Evolutionary conservation across 2,329 filamentous ascomycete genomes (phyloP).

Genomic region (Colletotrichum tropicicola): DNA sequence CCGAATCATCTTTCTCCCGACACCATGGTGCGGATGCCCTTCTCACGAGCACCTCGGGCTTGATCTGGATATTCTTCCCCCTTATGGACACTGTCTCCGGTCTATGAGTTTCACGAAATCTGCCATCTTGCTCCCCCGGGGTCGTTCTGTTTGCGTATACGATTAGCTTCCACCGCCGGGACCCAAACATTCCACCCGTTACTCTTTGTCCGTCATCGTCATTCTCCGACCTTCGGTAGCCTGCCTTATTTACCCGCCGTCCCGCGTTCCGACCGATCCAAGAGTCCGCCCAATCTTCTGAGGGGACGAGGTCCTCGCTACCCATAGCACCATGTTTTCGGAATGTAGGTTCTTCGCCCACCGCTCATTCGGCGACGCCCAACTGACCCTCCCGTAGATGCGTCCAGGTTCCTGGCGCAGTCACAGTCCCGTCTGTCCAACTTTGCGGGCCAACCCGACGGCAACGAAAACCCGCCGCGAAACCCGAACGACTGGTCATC

Average conservation of each 20-base stretch:
- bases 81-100: background rate
- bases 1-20: constrained; percentile 20
- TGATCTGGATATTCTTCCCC: background rate
- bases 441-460: constrained; percentile 67
- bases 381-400: constrained; percentile 68
- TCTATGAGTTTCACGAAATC: background rate
- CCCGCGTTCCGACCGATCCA: constrained; percentile 11
- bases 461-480: constrained; percentile 45
- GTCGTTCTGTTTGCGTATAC: constrained; percentile 27
- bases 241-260: constrained; percentile 21
- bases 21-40: constrained; percentile 21
- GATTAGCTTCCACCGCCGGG: constrained; percentile 13
- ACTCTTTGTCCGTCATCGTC: constrained; percentile 26
- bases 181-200: constrained; percentile 24
- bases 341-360: constrained; percentile 74
- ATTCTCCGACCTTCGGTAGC: constrained; percentile 3
- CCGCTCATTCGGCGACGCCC: constrained; percentile 1
- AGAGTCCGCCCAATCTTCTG: constrained; percentile 7
- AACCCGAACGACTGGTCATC: constrained; percentile 46
- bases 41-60: constrained; percentile 27
- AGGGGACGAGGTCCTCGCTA: constrained; percentile 31
- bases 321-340: constrained; percentile 60
- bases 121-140: background rate
- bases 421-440: constrained; percentile 89
- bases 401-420: constrained; percentile 94